Percentiles rank a stretch among this genome's conserved stretches.
Evolutionary conservation across 2,329 filamentous ascomycete species (phyloP).

Genomic region (Nemania bipapillata): DNA sequence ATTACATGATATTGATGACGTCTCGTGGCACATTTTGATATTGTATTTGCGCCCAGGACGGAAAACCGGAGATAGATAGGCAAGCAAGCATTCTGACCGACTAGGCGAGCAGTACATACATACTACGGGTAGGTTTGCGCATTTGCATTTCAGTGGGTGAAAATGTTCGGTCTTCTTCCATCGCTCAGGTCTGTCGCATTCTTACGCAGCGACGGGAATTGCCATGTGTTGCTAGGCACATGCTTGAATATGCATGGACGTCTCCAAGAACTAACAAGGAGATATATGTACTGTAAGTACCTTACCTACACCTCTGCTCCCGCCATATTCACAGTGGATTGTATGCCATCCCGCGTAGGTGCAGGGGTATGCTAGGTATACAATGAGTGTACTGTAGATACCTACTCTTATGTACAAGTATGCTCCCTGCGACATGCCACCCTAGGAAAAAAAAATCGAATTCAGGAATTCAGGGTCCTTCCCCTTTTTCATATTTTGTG

Average conservation of each 20-base stretch:
- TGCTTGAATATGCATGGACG: constrained; percentile 31
- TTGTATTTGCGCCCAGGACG: not conserved
- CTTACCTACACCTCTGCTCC: constrained; percentile 2
- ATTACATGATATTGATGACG: not conserved
- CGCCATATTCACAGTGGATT: constrained; percentile 11
- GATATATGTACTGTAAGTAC: not conserved
- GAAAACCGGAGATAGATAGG: not conserved
- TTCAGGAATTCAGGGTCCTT: constrained; percentile 35
- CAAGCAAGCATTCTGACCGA: not conserved
- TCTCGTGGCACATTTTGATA: constrained; percentile 10
- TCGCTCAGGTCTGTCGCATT: constrained; percentile 11
- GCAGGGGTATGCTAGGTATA: not conserved
- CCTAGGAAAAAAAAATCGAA: not conserved
- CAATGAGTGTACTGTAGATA: no score
- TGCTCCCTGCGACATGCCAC: not conserved
- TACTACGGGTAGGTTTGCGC: not conserved
- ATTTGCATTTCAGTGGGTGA: constrained; percentile 23
- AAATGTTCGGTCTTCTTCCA: constrained; percentile 17
- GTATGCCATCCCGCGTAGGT: not conserved
- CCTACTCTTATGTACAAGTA: not conserved
- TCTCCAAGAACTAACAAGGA: constrained; percentile 10
- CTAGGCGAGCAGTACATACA: not conserved
- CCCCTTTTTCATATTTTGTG: constrained; percentile 26
- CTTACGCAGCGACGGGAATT: constrained; percentile 19
- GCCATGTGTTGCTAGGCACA: constrained; percentile 36